Evolutionary conservation across 2,329 filamentous ascomycete species (phyloP).

Genomic region (Aspergillus fijiensis): DNA sequence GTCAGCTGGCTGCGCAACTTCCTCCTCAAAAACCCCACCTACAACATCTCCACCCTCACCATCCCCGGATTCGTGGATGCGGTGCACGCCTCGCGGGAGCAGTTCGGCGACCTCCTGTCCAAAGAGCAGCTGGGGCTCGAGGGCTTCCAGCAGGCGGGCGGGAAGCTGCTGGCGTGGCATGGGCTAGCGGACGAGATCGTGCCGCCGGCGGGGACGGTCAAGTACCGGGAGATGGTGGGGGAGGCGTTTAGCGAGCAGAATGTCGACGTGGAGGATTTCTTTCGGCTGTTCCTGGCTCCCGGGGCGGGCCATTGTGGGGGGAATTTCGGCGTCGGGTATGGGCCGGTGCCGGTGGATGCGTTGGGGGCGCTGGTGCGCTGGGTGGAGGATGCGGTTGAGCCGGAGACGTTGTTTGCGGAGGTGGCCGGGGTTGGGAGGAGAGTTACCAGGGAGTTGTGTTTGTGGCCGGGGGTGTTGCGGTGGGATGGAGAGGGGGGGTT

Average conservation of each 20-base stretch:
- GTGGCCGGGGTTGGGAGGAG: not conserved
- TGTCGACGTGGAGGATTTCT: slow-evolving; percentile 49
- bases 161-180: slow-evolving; percentile 11
- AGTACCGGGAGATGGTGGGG: not conserved
- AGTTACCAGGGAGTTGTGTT: not conserved
- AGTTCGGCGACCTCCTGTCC: not conserved
- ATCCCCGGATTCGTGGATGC: not conserved
- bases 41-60: not conserved
- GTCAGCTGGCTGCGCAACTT: slow-evolving; percentile 4
- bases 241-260: not conserved
- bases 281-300: slow-evolving; percentile 53
- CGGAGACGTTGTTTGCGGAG: slow-evolving; percentile 6
- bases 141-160: slow-evolving; percentile 1
- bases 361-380: slow-evolving; percentile 2
- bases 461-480: not conserved
- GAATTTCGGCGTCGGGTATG: not conserved
- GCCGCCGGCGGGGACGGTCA: not conserved
- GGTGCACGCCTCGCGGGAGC: not conserved
- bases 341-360: not conserved
- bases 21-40: not conserved
- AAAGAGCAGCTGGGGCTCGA: not conserved
- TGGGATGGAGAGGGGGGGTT: slow-evolving; percentile 1
- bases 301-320: slow-evolving; percentile 50
- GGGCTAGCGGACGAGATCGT: slow-evolving; percentile 10
- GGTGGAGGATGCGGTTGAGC: slow-evolving; percentile 7